Base-by-base conservation (phyloP, 768 basidiomycete species). In the Kwoniella sp. region DNA sequence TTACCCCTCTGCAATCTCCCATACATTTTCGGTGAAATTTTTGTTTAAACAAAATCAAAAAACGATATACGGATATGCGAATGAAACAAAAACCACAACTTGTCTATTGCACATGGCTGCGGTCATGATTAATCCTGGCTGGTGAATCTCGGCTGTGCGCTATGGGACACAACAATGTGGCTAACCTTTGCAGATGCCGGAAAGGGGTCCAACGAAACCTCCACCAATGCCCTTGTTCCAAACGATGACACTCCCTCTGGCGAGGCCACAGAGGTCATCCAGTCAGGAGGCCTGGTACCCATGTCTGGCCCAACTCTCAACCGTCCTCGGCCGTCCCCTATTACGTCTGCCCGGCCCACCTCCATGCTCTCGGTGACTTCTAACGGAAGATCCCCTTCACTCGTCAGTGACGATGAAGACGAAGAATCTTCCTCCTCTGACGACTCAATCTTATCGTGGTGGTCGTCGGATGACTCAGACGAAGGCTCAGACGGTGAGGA, bases 401-500 rank as follows among this genome's bases (percentile, higher is more conserved):
- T 56, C 5, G 62, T 26, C 10, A 69, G 53, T 75, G 80, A 74
- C 33, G 77, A 80, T 17, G 81, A 82, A 5, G 73, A 71, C 30
- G 71, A 56, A 1, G 55, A 26, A 21, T 50, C 48, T 22, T 77
- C 78, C 19, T 77, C 74, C 9, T 77, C 79, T 4, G 80, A 80
- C 40, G 82, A 84, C 47, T 84, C 83, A 22, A 82, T 83, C 53
- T 71, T 81, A 40, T 84, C 83, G 2, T 84, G 60, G 60, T 76
- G 74, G 74, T 71, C 69, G 17, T 67, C 81, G 46, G 80, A 76
- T 21, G 77, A 73, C 13, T 77, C 74, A 8, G 61, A 73, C 7
- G 82, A 82, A 26, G 84, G 84, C 10, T 77, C 79, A 9, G 83
- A 84, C 29, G 79, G 76, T 1, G 79, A 81, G 22, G 79, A 73